Evolutionary conservation across 2,329 filamentous ascomycete species (phyloP).

Genomic region (Hypocreales sp.): DNA sequence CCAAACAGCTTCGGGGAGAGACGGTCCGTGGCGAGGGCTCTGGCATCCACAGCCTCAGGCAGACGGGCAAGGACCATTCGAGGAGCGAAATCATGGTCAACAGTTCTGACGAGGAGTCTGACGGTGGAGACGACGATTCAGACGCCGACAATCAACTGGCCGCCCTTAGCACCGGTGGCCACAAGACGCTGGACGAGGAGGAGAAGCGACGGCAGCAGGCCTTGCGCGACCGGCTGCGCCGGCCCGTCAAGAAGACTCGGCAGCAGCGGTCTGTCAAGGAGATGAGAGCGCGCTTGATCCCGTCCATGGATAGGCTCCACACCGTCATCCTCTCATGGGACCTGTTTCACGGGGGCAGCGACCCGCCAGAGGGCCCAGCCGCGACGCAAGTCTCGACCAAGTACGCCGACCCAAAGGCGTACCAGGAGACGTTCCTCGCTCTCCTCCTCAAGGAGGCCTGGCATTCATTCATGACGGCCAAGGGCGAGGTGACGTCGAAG

Average conservation of each 20-base stretch:
- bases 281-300: constrained; percentile 81
- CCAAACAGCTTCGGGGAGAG: constrained; percentile 32
- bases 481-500: constrained; percentile 70
- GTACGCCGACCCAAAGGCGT: constrained; percentile 62
- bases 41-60: constrained; percentile 54
- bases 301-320: constrained; percentile 74
- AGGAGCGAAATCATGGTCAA: constrained; percentile 87
- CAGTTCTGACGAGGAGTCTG: constrained; percentile 60
- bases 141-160: constrained; percentile 35
- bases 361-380: constrained; percentile 61
- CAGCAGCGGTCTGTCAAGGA: constrained; percentile 75
- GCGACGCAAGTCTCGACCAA: constrained; percentile 65
- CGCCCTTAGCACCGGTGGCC: constrained; percentile 30
- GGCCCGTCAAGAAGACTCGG: constrained; percentile 72
- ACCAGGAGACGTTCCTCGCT: constrained; percentile 82
- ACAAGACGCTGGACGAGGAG: constrained; percentile 32
- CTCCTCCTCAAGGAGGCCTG: constrained; percentile 86
- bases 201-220: constrained; percentile 28
- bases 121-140: constrained; percentile 45
- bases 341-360: constrained; percentile 78
- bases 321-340: constrained; percentile 85
- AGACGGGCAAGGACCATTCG: constrained; percentile 65
- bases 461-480: constrained; percentile 81
- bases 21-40: constrained; percentile 53
- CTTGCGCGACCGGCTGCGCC: constrained; percentile 40